These are phyloP conservation scores for Scleroderma citrinum DNA, from an alignment of 768 basidiomycete genomes.

Conservation along the genomic window DNA sequence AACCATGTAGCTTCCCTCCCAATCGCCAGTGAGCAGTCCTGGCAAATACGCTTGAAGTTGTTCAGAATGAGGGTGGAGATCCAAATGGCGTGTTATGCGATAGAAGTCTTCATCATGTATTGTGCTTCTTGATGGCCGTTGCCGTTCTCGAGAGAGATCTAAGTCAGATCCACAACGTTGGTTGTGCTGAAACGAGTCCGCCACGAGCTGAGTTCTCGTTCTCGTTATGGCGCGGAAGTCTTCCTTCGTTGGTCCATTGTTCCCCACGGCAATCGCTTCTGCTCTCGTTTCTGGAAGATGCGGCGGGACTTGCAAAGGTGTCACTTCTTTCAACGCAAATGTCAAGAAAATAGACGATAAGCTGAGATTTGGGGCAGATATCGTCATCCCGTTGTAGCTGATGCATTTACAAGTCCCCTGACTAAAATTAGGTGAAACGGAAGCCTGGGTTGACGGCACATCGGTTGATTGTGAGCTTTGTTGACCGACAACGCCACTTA, in stretches of 20 bases:
- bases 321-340: constrained; percentile 46
- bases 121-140: constrained; percentile 29
- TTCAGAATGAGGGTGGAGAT: constrained; percentile 14
- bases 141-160: constrained; percentile 27
- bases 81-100: constrained; percentile 22
- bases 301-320: constrained; percentile 37
- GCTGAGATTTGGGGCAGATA: constrained; percentile 32
- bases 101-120: constrained; percentile 35
- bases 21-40: constrained; percentile 47
- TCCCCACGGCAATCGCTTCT: constrained; percentile 37
- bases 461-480: constrained; percentile 16
- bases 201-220: constrained; percentile 44
- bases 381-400: constrained; percentile 16
- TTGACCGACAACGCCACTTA: constrained; percentile 19
- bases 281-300: constrained; percentile 48
- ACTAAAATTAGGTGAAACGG: constrained; percentile 4
- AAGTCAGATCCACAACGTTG: constrained; percentile 24
- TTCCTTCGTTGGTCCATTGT: constrained; percentile 48
- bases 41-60: constrained; percentile 32
- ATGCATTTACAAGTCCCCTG: constrained; percentile 2
- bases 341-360: constrained; percentile 47
- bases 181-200: constrained; percentile 33
- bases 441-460: constrained; percentile 11
- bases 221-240: constrained; percentile 41
- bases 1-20: constrained; percentile 61